Evolutionary conservation across 306 rosid species (phyloP), one percentile per base, ranked within the genome.

Genomic region (Vigna hirtella): DNA sequence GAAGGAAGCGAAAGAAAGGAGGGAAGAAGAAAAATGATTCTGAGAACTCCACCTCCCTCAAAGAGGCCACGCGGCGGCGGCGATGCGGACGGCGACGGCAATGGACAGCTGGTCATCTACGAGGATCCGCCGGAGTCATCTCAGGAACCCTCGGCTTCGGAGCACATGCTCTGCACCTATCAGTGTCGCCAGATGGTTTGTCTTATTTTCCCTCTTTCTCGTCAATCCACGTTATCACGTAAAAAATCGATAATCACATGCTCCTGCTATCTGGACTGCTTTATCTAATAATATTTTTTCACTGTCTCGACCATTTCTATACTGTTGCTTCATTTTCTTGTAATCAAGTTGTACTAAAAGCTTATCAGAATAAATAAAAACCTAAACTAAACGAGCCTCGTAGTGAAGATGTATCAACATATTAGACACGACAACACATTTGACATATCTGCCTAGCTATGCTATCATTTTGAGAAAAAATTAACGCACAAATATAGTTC

Each of bases 171-270:
- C 22, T 83, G 99, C 93, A 95, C 99, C 55, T 95, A 93, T 72
- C 98, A 95, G 74, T 95, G 98, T 76, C 99, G 97, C 76, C 99
- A 95, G 87, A 88, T 95, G 99, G 99, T 94, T 51, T 45, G 71
- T 28, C 36, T 24, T 61, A 26, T 82, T 66, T 57, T 45, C 38
- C 2, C 47, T 75, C 47, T 1, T 55, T 70, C 47, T 42, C 22
- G 16, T 43, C 48, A 43, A 43, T 43, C 4, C 48, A 43, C 48
- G 9, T 45, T 12, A 45, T 12, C 50, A 12, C 50, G 15, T 10
- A 4, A 3, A 3, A 45, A 45, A 11, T 11, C 18, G 15, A 71
- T n/a, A 32, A 30, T 61, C n/a, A 56, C 28, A 42, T 72, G 53
- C 50, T 40, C 38, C 18, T 32, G 34, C 26, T 3, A 50, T 22